Conservation (phyloP, 2,329 filamentous ascomycete species). For the Cladosporium colombiae region DNA sequence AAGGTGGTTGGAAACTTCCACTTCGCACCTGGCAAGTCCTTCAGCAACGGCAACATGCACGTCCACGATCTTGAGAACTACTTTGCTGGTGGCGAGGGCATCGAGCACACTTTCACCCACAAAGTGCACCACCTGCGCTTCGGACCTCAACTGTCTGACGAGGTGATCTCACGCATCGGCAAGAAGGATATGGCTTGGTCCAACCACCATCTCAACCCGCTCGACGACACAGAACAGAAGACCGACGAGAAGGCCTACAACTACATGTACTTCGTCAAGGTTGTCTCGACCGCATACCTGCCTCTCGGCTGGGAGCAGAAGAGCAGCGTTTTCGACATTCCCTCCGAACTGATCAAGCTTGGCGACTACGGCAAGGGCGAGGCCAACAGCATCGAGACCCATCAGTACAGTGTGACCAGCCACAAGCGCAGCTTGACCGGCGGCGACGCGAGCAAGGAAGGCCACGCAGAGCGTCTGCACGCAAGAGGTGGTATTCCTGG, state of each 20-base stretch:
- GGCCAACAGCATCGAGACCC: constrained; percentile 87
- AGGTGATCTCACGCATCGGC: constrained; percentile 65
- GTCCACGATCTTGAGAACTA: constrained; percentile 98
- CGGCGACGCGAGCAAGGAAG: constrained; percentile 80
- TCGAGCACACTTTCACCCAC: constrained; percentile 85
- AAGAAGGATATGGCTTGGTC: constrained; percentile 67
- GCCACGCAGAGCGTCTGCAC: constrained; percentile 89
- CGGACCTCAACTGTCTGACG: constrained; percentile 82
- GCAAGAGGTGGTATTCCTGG: constrained; percentile 90
- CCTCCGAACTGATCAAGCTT: constrained; percentile 58
- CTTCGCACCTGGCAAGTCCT: constrained; percentile 91
- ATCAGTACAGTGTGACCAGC: constrained; percentile 97
- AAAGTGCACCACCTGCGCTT: constrained; percentile 86
- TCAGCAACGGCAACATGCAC: constrained; percentile 95
- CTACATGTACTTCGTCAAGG: constrained; percentile 99
- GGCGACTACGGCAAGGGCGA: constrained; percentile 66
- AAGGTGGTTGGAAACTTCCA: constrained; percentile 99
- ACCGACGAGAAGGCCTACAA: constrained; percentile 85
- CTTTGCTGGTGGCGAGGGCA: constrained; percentile 68
- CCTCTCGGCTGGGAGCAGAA: constrained; percentile 83
- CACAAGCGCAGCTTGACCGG: constrained; percentile 87
- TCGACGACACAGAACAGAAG: constrained; percentile 76
- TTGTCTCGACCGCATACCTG: constrained; percentile 92
- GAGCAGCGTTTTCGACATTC: constrained; percentile 38
- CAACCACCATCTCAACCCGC: constrained; percentile 87